Conservation (phyloP, 768 basidiomycete genomes). For the Calocybe cyanea region DNA sequence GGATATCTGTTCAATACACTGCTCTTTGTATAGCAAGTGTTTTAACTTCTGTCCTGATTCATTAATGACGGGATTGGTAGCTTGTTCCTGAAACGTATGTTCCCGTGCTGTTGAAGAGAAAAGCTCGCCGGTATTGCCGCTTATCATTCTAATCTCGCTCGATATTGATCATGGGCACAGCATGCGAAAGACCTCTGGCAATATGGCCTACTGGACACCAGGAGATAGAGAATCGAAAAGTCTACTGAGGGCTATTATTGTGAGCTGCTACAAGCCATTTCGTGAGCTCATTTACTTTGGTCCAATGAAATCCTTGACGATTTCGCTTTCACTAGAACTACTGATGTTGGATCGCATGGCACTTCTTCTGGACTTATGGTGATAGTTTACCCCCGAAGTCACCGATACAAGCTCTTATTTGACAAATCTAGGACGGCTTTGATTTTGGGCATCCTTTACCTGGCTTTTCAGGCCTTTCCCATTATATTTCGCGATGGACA, state of each 20-base stretch:
- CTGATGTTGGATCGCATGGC: conserved; percentile 73
- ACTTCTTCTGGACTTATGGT: conserved; percentile 69
- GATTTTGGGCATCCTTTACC: conserved; percentile 58
- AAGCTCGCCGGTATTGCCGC: conserved; percentile 46
- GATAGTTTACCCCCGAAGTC: conserved; percentile 13
- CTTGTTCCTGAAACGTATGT: conserved; percentile 71
- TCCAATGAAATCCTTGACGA: not conserved
- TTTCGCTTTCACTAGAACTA: conserved; percentile 41
- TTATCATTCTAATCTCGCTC: not conserved
- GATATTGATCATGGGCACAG: conserved; percentile 23
- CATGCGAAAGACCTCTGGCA: conserved; percentile 51
- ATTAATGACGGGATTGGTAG: conserved; percentile 24
- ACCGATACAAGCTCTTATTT: not conserved
- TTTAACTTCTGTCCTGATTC: not conserved
- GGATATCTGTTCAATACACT: conserved; percentile 54
- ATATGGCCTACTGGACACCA: conserved; percentile 53
- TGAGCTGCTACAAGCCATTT: conserved; percentile 71
- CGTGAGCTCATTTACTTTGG: conserved; percentile 36
- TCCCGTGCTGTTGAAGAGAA: conserved; percentile 56
- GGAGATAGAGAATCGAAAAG: conserved; percentile 47
- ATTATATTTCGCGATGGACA: conserved; percentile 47
- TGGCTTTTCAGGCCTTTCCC: conserved; percentile 60
- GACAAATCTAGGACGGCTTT: conserved; percentile 47
- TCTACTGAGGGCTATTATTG: conserved; percentile 41
- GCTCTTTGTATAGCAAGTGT: conserved; percentile 47